Evolutionary conservation across 345 rosid genomes (phyloP), one percentile per base, ranked within the genome.

Genomic region (Ceriops zippeliana): DNA sequence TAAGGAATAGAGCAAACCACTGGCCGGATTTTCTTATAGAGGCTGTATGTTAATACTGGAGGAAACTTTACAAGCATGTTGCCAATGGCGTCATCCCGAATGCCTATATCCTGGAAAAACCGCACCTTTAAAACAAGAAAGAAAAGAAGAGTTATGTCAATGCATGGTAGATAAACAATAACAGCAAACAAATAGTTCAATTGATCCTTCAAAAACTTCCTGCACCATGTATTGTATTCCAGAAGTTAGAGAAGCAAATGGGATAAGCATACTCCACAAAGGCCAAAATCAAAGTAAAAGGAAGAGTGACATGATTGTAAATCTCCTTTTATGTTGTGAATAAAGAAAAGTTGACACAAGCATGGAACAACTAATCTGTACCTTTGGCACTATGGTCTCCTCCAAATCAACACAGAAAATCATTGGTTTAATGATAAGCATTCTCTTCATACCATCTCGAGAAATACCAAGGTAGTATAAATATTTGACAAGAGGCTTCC

Each of bases 61-160:
- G 98, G 97, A 77, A 88, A 93, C 83, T 91, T 93, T 35, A 83
- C 97, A 71, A 93, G 78, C 97, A 93, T 93, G 75, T 91, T 85
- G 51, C 97, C 93, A 13, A 93, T 84, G 66, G 89, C 91, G 53
- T 88, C 92, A 52, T 91, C 88, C 73, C 85, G 81, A 60, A 93
- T 81, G 38, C 98, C 98, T 66, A 93, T 74, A 65, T 91, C 97
- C 79, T 82, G 87, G 57, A 93, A 82, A 76, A 91, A 93, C 56
- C 72, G 79, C 34, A 91, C 98, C 98, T 93, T 71, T 66, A 54
- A 15, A 59, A 65, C 59, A 24, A 70, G 58, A 70, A 31, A 11
- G 32, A 38, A 78, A 69, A 73, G 28, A 27, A 75, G 62, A 63
- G 58, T 66, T n/a, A 64, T 46, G 69, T 76, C 65, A 84, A 26